A percentile compares a stretch with the other conserved stretches of the same genome.
Conservation (phyloP, 305 asterid genomes). For the Fraxinus baroniana region DNA sequence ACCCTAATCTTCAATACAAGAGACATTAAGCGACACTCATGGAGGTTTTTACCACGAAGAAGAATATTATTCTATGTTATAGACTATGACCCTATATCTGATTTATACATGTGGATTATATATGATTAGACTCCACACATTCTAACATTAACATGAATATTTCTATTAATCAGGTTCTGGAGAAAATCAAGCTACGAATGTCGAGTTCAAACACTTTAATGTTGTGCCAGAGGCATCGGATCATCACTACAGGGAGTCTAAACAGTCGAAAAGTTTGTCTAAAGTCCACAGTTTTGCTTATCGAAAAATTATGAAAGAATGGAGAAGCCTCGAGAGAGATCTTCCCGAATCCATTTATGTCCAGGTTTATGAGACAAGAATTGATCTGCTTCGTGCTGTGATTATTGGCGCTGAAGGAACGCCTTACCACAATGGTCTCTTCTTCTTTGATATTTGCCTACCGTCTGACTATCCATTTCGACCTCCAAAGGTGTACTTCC, state of each 20-base stretch:
- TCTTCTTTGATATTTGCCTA: conserved; percentile 55
- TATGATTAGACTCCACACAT: not conserved
- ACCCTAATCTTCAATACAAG: not conserved
- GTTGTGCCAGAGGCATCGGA: conserved; percentile 34
- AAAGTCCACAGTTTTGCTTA: not conserved
- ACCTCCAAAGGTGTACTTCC: conserved; percentile 46
- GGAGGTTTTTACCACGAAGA: not conserved
- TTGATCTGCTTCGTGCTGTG: conserved; percentile 53
- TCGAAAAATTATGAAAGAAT: conserved; percentile 39
- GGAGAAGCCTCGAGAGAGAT: conserved; percentile 44
- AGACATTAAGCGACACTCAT: not conserved
- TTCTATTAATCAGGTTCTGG: conserved; percentile 11
- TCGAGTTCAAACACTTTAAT: conserved; percentile 39
- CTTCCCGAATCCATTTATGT: conserved; percentile 52
- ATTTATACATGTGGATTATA: too few relatives aligned
- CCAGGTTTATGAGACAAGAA: conserved; percentile 42
- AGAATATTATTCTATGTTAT: not conserved
- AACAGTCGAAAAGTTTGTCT: not conserved
- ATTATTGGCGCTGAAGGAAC: conserved; percentile 43
- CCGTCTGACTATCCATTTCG: conserved; percentile 41
- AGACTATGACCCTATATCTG: not conserved
- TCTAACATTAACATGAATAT: not conserved
- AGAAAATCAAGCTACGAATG: not conserved
- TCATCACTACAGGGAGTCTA: conserved; percentile 26
- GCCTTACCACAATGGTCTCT: conserved; percentile 55